Conservation (phyloP, 805 yeast species). For the Saccharomycopsis selenospora region DNA sequence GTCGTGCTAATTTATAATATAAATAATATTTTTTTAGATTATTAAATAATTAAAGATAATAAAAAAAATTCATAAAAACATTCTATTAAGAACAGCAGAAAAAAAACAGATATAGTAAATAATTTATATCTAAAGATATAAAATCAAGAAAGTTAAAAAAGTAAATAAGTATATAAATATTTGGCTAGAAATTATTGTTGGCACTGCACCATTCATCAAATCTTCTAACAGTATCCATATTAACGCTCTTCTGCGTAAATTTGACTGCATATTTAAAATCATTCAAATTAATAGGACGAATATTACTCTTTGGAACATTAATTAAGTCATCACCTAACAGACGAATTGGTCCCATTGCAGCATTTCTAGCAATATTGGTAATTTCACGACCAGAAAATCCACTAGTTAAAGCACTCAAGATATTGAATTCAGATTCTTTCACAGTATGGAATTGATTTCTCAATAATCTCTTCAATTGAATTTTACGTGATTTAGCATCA, state of each 20-base stretch:
- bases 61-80: too few species aligned
- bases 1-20: constrained; percentile 39
- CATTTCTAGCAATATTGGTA: constrained; percentile 90
- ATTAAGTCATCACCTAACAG: constrained; percentile 70
- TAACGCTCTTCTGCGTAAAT: constrained; percentile 82
- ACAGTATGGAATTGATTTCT: constrained; percentile 65
- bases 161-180: too few species aligned
- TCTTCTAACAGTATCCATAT: constrained; percentile 64
- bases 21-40: too few species aligned
- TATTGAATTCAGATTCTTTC: constrained; percentile 52
- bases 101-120: too few species aligned
- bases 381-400: constrained; percentile 92
- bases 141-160: too few species aligned
- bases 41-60: too few species aligned
- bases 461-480: constrained; percentile 62
- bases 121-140: too few species aligned
- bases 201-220: constrained; percentile 72
- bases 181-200: neutral
- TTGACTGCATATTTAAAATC: constrained; percentile 75
- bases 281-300: constrained; percentile 62
- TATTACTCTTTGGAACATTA: constrained; percentile 58
- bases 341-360: constrained; percentile 96
- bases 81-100: too few species aligned
- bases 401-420: constrained; percentile 57
- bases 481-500: constrained; percentile 70